Evolutionary conservation across 2,329 filamentous ascomycete species (phyloP).

Genomic region (Monosporascus sp.): DNA sequence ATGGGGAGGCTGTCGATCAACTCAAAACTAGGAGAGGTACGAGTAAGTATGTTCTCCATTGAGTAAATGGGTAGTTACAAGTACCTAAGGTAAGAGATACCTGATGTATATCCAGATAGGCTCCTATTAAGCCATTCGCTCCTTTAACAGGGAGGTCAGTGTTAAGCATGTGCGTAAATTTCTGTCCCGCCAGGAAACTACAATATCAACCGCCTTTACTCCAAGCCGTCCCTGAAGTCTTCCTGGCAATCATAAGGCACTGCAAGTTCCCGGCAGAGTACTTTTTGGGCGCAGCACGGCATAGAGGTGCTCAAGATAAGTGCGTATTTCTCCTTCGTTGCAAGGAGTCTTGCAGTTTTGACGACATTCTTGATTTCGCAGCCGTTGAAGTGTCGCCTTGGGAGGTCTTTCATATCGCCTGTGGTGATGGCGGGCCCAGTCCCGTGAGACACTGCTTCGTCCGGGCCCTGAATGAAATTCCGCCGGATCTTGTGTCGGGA

Average conservation of each 20-base stretch:
- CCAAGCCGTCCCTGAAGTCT: too few species aligned
- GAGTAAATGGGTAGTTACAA: neutral
- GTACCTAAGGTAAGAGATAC: too few species aligned
- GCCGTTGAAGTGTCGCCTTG: neutral
- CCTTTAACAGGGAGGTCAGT: too few species aligned
- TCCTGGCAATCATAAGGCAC: too few species aligned
- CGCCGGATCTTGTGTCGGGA: conserved; percentile 7
- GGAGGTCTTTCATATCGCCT: neutral
- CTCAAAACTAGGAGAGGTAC: neutral
- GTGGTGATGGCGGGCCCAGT: neutral
- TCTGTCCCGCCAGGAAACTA: too few species aligned
- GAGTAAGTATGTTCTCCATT: neutral
- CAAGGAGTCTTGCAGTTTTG: neutral
- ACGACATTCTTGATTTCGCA: neutral
- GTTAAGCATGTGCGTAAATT: too few species aligned
- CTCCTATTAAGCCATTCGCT: too few species aligned
- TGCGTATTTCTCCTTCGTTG: neutral
- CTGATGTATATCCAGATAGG: too few species aligned
- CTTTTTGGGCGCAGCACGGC: neutral
- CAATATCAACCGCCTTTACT: too few species aligned
- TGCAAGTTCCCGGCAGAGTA: too few species aligned
- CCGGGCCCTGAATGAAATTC: conserved; percentile 2
- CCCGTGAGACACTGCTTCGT: neutral
- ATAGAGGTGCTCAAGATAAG: neutral
- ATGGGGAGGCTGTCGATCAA: conserved; percentile 22